Evolutionary conservation across 2,329 filamentous ascomycete genomes (phyloP), one percentile per base, ranked within the genome.

Genomic region (Ceratocystis papillata): DNA sequence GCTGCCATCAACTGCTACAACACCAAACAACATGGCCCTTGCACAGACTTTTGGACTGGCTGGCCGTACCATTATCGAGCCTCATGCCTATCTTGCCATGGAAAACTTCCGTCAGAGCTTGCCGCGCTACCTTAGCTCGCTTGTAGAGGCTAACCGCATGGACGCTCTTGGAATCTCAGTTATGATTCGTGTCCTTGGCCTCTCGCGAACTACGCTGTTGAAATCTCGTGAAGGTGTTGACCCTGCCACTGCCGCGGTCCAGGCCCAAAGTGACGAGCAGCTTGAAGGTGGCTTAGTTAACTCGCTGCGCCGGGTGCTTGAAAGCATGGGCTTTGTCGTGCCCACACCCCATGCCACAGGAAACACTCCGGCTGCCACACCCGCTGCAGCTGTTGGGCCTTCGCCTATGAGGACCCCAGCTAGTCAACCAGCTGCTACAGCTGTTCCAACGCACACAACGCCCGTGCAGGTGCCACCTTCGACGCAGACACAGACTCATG

Each of bases 151-250:
- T 65, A 73, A 73, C 30, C 76, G 75, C 67, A 77, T 79, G 12
- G 79, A 81, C 69, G 75, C 76, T 10, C 73, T 82, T 44, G 74
- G 80, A 0, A 71, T 82, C 41, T 81, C 79, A 1, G 79, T 80
- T 12, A 79, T 81, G 60, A 77, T 81, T 68, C 79, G 79, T 25
- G 78, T 79, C 1, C 73, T 82, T 5, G 80, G 79, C 2, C 75
- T 82, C 20, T 76, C 78, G 2, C 75, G 78, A 44, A 74, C 74
- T 3, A 80, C 77, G 68, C 76, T 78, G 30, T 72, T 77, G 22
- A 72, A 75, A 1, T 74, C 73, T 3, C 70, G 71, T 3, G 71
- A 69, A 4, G 74, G 75, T 57, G 73, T 72, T n/a, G 72, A 76
- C 65, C 30, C 62, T n/a, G 62, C 60, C 6, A 66, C 72, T 17